A percentile compares a stretch with the other conserved stretches of the same genome.
Conservation (phyloP, 441 rosid species). For the Aleurites moluccanus region DNA sequence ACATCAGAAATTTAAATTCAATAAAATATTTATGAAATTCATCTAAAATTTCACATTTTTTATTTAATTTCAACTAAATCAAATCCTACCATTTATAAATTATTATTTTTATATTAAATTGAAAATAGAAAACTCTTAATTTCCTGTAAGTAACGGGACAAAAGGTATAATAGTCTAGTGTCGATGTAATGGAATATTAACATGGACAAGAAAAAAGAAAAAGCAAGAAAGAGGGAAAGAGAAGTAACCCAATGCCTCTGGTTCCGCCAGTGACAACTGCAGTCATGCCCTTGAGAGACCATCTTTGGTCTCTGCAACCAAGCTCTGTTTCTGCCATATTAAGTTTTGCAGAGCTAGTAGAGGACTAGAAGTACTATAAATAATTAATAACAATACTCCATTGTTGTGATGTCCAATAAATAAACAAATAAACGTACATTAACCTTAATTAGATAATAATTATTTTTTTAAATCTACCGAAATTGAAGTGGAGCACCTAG, state of each 20-base stretch:
- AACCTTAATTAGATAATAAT: not conserved
- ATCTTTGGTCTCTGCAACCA: slow-evolving; percentile 33
- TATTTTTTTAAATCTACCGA: not conserved
- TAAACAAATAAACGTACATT: not conserved
- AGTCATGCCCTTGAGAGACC: slow-evolving; percentile 47
- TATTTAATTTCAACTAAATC: no score
- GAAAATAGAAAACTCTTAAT: no score
- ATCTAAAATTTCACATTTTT: no score
- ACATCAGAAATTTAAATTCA: no score
- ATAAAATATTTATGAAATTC: no score
- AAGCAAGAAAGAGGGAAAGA: not conserved
- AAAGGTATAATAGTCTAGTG: no score
- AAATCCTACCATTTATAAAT: no score
- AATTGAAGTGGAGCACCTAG: not conserved
- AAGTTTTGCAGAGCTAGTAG: no score
- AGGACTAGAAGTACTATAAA: no score
- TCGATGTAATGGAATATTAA: no score
- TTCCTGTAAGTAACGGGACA: no score
- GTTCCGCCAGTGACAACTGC: slow-evolving; percentile 54
- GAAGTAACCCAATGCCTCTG: slow-evolving; percentile 43
- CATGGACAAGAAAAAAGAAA: not conserved
- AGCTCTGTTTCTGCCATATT: slow-evolving; percentile 30
- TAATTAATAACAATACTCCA: not conserved
- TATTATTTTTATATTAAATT: no score
- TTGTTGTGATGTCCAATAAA: not conserved